phyloP scores from a whole-genome alignment of 1,284 basidiomycete species.

The Coniophora puteana region DNA sequence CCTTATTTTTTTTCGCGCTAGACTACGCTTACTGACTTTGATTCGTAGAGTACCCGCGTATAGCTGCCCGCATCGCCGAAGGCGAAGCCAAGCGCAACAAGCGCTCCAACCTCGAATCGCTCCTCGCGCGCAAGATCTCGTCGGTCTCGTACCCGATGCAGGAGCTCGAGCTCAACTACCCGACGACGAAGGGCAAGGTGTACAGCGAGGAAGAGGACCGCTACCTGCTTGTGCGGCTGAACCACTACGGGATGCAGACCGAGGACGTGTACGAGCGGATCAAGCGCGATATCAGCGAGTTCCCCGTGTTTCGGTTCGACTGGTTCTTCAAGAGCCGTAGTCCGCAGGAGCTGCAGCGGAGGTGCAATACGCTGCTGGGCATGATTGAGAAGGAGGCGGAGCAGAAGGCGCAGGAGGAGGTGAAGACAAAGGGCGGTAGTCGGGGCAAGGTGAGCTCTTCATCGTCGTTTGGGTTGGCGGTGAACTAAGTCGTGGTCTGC shows the following conservation, averaged over 20 bases:
- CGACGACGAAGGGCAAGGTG: constrained; percentile 93
- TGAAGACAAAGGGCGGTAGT: constrained; percentile 47
- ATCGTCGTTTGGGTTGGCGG: background rate
- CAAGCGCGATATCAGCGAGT: constrained; percentile 94
- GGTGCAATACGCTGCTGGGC: constrained; percentile 86
- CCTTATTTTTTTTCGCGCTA: background rate
- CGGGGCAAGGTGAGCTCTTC: constrained; percentile 57
- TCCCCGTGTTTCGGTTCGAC: constrained; percentile 96
- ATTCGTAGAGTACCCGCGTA: constrained; percentile 70
- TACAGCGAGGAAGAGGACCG: constrained; percentile 98
- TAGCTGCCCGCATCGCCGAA: constrained; percentile 76
- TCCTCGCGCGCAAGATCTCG: constrained; percentile 77
- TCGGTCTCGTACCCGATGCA: constrained; percentile 89
- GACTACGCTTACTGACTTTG: background rate
- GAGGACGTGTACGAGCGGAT: constrained; percentile 96
- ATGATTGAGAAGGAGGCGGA: constrained; percentile 94
- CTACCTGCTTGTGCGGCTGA: constrained; percentile 88
- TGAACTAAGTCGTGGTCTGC: constrained; percentile 4
- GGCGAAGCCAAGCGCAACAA: constrained; percentile 87
- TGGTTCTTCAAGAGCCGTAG: constrained; percentile 99
- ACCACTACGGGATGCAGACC: constrained; percentile 88
- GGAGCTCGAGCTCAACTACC: constrained; percentile 91
- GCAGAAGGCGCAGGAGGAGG: constrained; percentile 59
- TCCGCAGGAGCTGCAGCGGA: constrained; percentile 84
- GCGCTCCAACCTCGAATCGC: constrained; percentile 78